Conservation (phyloP, 2,329 filamentous ascomycete genomes). For the Fonsecaea pugnacius region DNA sequence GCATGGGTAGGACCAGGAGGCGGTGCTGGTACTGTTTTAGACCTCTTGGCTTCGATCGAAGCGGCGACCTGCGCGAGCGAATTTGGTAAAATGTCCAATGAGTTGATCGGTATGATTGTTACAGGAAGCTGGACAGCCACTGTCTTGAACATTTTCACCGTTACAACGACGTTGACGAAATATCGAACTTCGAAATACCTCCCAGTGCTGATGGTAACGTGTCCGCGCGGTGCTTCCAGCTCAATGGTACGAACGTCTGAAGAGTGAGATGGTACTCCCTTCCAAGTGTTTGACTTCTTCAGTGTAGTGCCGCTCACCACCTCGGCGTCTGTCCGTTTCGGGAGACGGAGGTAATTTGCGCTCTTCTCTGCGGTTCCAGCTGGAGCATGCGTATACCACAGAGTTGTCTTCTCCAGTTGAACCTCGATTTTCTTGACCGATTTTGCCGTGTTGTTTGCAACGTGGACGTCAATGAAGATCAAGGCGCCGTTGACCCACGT, state of each 20-base stretch:
- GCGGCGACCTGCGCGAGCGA: conserved; percentile 57
- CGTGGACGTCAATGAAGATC: conserved; percentile 60
- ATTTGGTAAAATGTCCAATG: conserved; percentile 61
- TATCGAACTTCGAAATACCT: conserved; percentile 63
- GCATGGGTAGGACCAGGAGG: conserved; percentile 31
- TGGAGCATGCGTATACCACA: conserved; percentile 46
- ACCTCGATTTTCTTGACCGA: conserved; percentile 56
- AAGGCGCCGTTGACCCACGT: conserved; percentile 62
- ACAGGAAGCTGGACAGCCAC: conserved; percentile 60
- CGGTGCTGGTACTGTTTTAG: conserved; percentile 37
- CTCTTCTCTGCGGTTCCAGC: conserved; percentile 56
- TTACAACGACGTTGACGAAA: conserved; percentile 58
- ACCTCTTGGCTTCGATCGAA: conserved; percentile 58
- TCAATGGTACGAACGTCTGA: conserved; percentile 30
- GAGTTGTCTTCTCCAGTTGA: conserved; percentile 51
- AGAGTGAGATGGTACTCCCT: conserved; percentile 45
- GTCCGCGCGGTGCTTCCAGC: conserved; percentile 23
- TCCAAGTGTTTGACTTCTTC: conserved; percentile 54
- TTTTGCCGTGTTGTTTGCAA: conserved; percentile 55
- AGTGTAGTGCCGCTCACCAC: conserved; percentile 51
- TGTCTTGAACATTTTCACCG: conserved; percentile 53
- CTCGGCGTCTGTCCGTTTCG: conserved; percentile 56
- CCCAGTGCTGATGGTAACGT: conserved; percentile 43
- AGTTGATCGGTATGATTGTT: conserved; percentile 62
- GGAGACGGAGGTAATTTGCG: conserved; percentile 57